These are phyloP conservation scores for Acanthochlamys bracteata DNA, from an alignment of 106 monocot genomes.

Conservation along the genomic window DNA sequence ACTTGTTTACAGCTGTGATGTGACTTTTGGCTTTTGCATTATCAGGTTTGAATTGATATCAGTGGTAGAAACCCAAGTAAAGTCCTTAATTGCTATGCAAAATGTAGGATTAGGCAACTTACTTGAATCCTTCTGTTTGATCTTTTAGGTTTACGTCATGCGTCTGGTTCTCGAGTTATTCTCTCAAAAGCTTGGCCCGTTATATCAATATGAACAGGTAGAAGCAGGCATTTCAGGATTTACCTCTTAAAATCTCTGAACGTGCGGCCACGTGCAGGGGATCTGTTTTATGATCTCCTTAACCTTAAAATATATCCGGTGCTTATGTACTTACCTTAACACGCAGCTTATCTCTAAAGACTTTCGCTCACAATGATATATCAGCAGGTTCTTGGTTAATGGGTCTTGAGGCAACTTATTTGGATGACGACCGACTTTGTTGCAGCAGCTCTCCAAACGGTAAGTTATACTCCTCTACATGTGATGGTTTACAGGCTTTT, in stretches of 20 bases:
- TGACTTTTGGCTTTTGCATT: slow-evolving; percentile 7
- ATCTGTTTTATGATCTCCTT: no score
- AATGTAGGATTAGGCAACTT: not conserved
- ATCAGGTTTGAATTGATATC: slow-evolving; percentile 90
- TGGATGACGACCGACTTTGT: slow-evolving; percentile 93
- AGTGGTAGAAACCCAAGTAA: slow-evolving; percentile 96
- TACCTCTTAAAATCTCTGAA: not conserved
- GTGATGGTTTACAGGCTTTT: not conserved
- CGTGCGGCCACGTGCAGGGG: not conserved
- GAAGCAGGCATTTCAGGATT: not conserved
- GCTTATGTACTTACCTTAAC: slow-evolving; percentile 1
- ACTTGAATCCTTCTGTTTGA: not conserved
- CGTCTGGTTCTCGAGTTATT: slow-evolving; percentile 68
- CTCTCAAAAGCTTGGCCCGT: slow-evolving; percentile 74
- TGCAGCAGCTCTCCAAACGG: slow-evolving; percentile 79
- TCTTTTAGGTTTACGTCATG: slow-evolving; percentile 89
- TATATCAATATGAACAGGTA: slow-evolving; percentile 95
- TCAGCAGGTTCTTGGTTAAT: slow-evolving; percentile 99
- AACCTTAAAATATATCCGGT: not conserved
- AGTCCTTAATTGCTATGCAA: slow-evolving; percentile 8
- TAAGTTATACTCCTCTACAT: not conserved
- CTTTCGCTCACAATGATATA: slow-evolving; percentile 80
- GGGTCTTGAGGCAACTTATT: slow-evolving; percentile 71
- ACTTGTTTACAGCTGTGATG: slow-evolving; percentile 1
- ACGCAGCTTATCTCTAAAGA: slow-evolving; percentile 73